Base-by-base conservation (phyloP, 257 asterid species). In the Scutellaria barbata region DNA sequence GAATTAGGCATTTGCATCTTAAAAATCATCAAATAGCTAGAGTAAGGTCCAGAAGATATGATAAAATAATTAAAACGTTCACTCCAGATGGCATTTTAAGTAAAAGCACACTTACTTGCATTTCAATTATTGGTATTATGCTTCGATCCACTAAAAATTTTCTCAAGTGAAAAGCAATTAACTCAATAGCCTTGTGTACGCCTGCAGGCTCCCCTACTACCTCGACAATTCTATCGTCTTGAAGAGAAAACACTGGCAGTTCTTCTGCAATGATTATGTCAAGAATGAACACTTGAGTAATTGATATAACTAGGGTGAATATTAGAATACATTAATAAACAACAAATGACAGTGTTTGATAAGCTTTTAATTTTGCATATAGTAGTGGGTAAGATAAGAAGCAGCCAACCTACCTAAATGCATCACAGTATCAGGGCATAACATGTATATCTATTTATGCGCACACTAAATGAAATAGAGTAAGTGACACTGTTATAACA, bases 151-250 rank as follows among this genome's bases (percentile, higher is more conserved):
- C 95, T 68, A 92, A 77, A 81, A 90, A 92, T 75, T 88, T 92
- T 82, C 96, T 85, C 86, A 92, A 69, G 69, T 90, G 96, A 30
- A 87, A 79, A 67, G 95, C 95, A 72, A 92, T 87, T 68, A 92
- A 73, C 77, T 90, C 98, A 73, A 92, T 66, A 20, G 92, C 98
- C 84, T 85, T 92, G 75, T 88, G 96, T 20, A 85, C 79, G 69
- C 87, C 82, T 64, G 85, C 51, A 70, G 98, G 86, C 76, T 92
- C 98, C 64, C 98, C 98, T 22, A 82, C 86, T 65, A 92, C 82
- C 87, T 92, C 98, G 59, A 92, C 96, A 59, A 92, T 74, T 81
- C 96, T 89, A 79, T 92, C 98, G 63, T 92, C 98, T 80, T 81
- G 75, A 80, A 92, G 88, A 66, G 97, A 92, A 77, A 88, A 90